A percentile compares a stretch with the other conserved stretches of the same genome.
Conservation (phyloP, 345 rosid species). For the Moringa oleifera region DNA sequence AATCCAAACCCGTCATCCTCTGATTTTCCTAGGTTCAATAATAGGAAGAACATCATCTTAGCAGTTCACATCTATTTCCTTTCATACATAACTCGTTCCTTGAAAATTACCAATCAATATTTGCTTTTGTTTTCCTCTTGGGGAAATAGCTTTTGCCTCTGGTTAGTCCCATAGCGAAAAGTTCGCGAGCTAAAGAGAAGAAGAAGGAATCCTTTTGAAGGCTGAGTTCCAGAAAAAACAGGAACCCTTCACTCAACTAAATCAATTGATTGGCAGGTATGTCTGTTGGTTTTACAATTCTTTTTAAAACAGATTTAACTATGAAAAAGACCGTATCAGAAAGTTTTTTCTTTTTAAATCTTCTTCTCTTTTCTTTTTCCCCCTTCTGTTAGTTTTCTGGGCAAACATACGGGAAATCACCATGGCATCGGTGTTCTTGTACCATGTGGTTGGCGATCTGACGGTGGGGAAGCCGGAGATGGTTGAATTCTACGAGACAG, state of each 20-base stretch:
- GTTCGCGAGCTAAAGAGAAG: neutral
- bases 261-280: neutral
- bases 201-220: neutral
- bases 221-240: neutral
- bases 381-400: neutral
- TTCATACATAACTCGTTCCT: neutral
- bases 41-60: neutral
- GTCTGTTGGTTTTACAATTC: neutral
- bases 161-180: no score
- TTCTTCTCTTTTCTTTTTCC: neutral
- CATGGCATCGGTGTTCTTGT: constrained; percentile 87
- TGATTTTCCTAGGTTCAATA: neutral
- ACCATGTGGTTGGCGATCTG: constrained; percentile 96
- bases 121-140: neutral
- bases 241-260: neutral
- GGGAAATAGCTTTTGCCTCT: neutral
- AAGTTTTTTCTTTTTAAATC: neutral
- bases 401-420: constrained; percentile 6
- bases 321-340: neutral
- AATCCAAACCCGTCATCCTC: neutral
- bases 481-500: constrained; percentile 76
- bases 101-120: neutral
- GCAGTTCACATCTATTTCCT: neutral
- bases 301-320: neutral
- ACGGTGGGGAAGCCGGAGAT: constrained; percentile 98